Base-by-base conservation (phyloP, 2,329 filamentous ascomycete genomes). In the Pseudohalonectria lignicola region DNA sequence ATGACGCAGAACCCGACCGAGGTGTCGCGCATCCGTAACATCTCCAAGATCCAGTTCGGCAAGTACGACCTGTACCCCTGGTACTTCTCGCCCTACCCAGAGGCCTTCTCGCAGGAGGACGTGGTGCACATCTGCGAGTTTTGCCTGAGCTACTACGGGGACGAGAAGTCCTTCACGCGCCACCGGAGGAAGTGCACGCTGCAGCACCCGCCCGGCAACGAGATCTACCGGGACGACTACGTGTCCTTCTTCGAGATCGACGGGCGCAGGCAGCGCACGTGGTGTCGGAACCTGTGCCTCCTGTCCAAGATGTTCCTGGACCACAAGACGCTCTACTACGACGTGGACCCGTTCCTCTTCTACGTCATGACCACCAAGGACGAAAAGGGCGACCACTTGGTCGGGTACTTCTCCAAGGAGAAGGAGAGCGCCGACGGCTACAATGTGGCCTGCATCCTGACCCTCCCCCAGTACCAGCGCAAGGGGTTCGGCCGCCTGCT, bases 361-460 rank as follows among this genome's bases (percentile, higher is more conserved):
- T 98, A 98, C 61, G 90, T 94, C 58, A 95, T 98, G 90, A 86
- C 86, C 19, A 82, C 80, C 30, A 79, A 84, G 48, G 85, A 88
- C 46, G 86, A 94, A 36, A 81, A 87, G 50, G 92, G 92, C 12
- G 92, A 83, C 51, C 92, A 96, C 53, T 74, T 98, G 36, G 85
- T 98, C n/a, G 92, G 92, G n/a, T 98, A 95, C 56, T 98, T 98
- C 60, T 94, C 85, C 40, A 98, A 98, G 57, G 92, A 98, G 59
- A 98, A 98, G 50, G 92, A 98, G 60, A 90, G 83, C 29, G 87
- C 87, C 0, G 93, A 98, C 51, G 86, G 85, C 21, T 98, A 96
- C 71, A 98, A 98, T 54, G 82, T 98, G 23, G 93, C 92, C 4
- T 98, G 93, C 73, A 98, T 98, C 56, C 68, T 98, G 42, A 98